phyloP scores from a whole-genome alignment of 352 stramenopile genomes.

The Ochromonadaceae sp. region DNA sequence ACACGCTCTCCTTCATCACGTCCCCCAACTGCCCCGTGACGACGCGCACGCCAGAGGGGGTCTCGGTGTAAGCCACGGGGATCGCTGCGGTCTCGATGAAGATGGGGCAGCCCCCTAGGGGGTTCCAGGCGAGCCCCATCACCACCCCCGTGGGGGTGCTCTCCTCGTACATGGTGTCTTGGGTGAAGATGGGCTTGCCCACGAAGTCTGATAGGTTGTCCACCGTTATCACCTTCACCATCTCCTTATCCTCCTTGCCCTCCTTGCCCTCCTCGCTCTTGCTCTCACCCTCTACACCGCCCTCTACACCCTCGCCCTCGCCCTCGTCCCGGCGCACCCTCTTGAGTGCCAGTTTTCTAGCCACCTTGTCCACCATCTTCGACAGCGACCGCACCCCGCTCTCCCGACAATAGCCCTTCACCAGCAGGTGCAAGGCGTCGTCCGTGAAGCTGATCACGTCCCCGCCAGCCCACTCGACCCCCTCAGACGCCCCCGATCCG shows the following conservation, averaged over 20 bases:
- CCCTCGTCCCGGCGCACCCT: constrained; percentile 66
- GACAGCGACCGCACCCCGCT: constrained; percentile 90
- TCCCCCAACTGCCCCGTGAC: constrained; percentile 88
- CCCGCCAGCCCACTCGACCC: constrained; percentile 26
- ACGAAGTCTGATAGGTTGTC: constrained; percentile 94
- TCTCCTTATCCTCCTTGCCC: constrained; percentile 27
- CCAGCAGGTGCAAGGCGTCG: constrained; percentile 68
- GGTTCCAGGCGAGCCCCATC: constrained; percentile 96
- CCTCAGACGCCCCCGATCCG: no score
- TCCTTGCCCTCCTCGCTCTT: constrained; percentile 21
- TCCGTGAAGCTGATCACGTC: constrained; percentile 70
- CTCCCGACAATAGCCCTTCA: constrained; percentile 87
- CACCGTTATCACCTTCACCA: constrained; percentile 45
- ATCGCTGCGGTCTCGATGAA: constrained; percentile 82
- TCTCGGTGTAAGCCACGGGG: constrained; percentile 22
- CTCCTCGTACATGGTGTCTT: constrained; percentile 88
- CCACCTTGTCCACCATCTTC: constrained; percentile 87
- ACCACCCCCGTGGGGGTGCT: constrained; percentile 70
- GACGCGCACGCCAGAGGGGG: constrained; percentile 45
- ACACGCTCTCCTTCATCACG: constrained; percentile 95
- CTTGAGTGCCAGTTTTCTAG: constrained; percentile 83
- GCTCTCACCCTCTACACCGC: constrained; percentile 40
- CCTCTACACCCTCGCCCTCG: constrained; percentile 36
- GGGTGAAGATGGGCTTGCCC: constrained; percentile 91
- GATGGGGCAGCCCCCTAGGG: constrained; percentile 90